A percentile compares a stretch with the other conserved stretches of the same genome.
phyloP scores from a whole-genome alignment of 257 asterid species.

The Cynanchum wilfordii region DNA sequence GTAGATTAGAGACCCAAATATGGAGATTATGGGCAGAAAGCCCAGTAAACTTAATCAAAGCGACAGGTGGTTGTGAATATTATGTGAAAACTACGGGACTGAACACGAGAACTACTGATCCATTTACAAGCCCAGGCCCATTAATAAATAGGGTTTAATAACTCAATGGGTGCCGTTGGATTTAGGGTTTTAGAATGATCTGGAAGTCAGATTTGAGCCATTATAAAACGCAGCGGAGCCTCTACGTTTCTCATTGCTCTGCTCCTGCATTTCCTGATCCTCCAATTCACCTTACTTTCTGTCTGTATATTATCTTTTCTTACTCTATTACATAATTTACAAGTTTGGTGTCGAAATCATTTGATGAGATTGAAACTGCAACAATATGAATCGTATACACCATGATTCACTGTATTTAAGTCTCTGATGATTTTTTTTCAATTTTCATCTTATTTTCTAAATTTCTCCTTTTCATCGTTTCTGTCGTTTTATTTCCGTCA shows the following conservation, averaged over 20 bases:
- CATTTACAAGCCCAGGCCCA: not conserved
- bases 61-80: not conserved
- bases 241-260: rapidly evolving
- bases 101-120: not conserved
- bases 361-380: slow-evolving; percentile 52
- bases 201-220: not conserved
- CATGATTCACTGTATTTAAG: slow-evolving; percentile 72
- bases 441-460: not conserved
- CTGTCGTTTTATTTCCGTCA: too few species aligned
- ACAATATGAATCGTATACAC: slow-evolving; percentile 35
- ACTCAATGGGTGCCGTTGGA: slow-evolving; percentile 4
- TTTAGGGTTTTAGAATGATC: slow-evolving; percentile 3
- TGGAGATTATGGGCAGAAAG: not conserved
- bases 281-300: too few species aligned
- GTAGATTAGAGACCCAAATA: not conserved
- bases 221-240: not conserved
- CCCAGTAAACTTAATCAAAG: not conserved
- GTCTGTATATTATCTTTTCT: not conserved
- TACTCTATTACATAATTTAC: not conserved
- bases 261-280: not conserved
- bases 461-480: not conserved
- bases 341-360: slow-evolving; percentile 30
- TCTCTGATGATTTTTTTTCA: slow-evolving; percentile 58
- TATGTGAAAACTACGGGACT: not conserved
- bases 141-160: not conserved